These are phyloP conservation scores for Artemisia tridentata DNA, from an alignment of 129 eudicot species.

Conservation along the genomic window DNA sequence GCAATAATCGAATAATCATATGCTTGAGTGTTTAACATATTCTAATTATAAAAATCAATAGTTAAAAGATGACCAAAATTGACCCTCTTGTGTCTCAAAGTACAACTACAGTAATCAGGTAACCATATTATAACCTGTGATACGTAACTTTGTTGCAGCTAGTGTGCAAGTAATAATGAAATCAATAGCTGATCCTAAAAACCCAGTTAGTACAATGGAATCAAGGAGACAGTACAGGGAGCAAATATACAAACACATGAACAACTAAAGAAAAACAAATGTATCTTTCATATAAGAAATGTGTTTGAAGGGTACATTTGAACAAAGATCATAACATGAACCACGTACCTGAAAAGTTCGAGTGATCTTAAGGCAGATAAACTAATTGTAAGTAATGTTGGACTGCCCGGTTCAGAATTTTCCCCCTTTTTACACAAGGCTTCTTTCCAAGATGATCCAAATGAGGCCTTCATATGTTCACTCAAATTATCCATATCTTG, in stretches of 20 bases:
- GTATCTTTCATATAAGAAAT: background rate
- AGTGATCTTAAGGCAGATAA: conserved; percentile 78
- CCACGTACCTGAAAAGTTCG: conserved; percentile 60
- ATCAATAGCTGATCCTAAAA: too few relatives aligned
- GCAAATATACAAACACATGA: background rate
- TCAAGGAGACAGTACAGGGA: background rate
- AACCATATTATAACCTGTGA: too few relatives aligned
- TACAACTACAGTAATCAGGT: too few relatives aligned
- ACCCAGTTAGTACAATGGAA: background rate
- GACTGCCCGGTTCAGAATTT: conserved; percentile 73
- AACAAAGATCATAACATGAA: background rate
- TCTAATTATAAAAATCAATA: background rate
- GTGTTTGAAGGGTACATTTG: background rate
- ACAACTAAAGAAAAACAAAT: background rate
- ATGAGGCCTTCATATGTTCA: conserved; percentile 65
- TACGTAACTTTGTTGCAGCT: too few relatives aligned
- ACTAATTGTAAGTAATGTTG: conserved; percentile 78
- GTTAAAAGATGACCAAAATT: background rate
- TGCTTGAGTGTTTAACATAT: too few relatives aligned
- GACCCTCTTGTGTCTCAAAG: background rate
- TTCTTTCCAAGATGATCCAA: conserved; percentile 80
- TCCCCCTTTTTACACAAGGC: conserved; percentile 63
- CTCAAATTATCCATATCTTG: conserved; percentile 52
- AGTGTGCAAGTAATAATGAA: too few relatives aligned
- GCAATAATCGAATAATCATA: background rate